A percentile compares a stretch with the other conserved stretches of the same genome.
phyloP scores from a whole-genome alignment of 371 early-diverging fungal genomes.

The Mucor indicus region DNA sequence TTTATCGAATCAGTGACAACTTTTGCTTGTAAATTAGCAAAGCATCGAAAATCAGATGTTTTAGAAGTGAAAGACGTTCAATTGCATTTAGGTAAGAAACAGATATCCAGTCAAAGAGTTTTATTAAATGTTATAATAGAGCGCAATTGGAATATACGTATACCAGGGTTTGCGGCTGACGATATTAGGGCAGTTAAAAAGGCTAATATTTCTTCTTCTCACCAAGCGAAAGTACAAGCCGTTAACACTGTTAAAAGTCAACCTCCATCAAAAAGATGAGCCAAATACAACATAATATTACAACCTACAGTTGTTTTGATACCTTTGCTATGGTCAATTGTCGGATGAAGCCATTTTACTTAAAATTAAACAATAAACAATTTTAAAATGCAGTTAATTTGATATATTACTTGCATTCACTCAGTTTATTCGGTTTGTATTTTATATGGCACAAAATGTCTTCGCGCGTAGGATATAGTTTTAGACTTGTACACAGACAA shows the following conservation, averaged over 20 bases:
- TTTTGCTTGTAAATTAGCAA: conserved; percentile 86
- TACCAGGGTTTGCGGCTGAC: conserved; percentile 87
- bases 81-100: conserved; percentile 76
- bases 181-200: conserved; percentile 77
- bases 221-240: conserved; percentile 70
- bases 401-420: too few relatives aligned
- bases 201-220: conserved; percentile 55
- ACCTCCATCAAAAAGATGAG: conserved; percentile 1
- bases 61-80: conserved; percentile 91
- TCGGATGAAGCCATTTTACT: too few relatives aligned
- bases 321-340: too few relatives aligned
- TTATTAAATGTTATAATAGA: conserved; percentile 42
- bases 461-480: too few relatives aligned
- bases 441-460: too few relatives aligned
- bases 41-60: conserved; percentile 81
- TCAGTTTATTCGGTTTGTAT: too few relatives aligned
- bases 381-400: too few relatives aligned
- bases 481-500: too few relatives aligned
- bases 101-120: too few relatives aligned
- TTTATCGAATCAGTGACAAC: conserved; percentile 88
- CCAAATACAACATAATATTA: too few relatives aligned
- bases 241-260: conserved; percentile 57
- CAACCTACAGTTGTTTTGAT: too few relatives aligned
- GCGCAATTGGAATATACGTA: conserved; percentile 92
- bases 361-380: too few relatives aligned